Conservation (phyloP, 306 rosid genomes). For the Casuarina cunninghamiana region DNA sequence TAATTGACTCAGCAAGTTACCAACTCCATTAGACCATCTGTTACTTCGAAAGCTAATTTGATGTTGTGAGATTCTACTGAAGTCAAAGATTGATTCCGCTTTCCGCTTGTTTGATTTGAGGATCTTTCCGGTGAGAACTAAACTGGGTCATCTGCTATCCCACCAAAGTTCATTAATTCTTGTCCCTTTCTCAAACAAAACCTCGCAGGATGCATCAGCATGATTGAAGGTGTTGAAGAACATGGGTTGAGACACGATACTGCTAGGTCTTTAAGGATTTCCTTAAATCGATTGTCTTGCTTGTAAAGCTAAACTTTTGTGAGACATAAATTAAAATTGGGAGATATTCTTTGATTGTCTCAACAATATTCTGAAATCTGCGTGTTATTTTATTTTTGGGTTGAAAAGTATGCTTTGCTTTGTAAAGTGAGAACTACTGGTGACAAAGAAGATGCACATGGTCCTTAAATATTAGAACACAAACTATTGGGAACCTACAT, state of each 20-base stretch:
- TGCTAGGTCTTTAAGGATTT: not conserved
- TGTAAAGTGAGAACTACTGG: constrained; percentile 23
- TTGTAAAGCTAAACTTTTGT: not conserved
- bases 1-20: not conserved
- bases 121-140: too few species aligned
- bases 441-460: constrained; percentile 27
- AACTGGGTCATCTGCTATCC: too few species aligned
- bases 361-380: too few species aligned
- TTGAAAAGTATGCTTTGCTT: not conserved
- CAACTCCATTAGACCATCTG: too few species aligned
- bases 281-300: not conserved
- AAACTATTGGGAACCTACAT: constrained; percentile 15
- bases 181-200: too few species aligned
- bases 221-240: not conserved
- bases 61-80: too few species aligned
- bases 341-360: not conserved
- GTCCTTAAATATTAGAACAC: constrained; percentile 10
- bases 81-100: too few species aligned
- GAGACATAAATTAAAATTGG: not conserved
- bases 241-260: not conserved
- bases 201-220: too few species aligned
- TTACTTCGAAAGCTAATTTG: too few species aligned
- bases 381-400: too few species aligned
- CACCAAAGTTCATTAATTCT: too few species aligned
- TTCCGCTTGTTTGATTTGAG: too few species aligned